Evolutionary conservation across 2,329 filamentous ascomycete species (phyloP).

Genomic region (Colletotrichum orbiculare): DNA sequence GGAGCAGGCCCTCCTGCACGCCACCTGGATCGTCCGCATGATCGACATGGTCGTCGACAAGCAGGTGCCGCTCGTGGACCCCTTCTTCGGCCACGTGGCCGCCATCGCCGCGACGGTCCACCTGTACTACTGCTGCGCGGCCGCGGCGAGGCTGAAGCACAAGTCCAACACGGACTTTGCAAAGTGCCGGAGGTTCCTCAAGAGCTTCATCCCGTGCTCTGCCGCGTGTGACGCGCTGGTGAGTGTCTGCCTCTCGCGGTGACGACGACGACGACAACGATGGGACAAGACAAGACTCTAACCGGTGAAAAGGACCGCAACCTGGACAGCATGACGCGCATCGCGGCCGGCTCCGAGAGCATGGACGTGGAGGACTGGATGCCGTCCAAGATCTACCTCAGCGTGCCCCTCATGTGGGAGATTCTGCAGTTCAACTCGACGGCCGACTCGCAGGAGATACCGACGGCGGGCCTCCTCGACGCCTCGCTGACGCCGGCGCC

Average conservation of each 20-base stretch:
- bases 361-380: conserved; percentile 63
- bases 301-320: conserved; percentile 55
- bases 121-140: conserved; percentile 64
- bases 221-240: conserved; percentile 58
- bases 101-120: conserved; percentile 65
- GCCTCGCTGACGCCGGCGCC: conserved; percentile 51
- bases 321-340: conserved; percentile 59
- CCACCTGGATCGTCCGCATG: conserved; percentile 65
- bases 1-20: conserved; percentile 61
- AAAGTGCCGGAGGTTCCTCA: conserved; percentile 61
- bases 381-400: conserved; percentile 63
- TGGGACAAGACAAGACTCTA: too few species aligned
- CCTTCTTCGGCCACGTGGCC: conserved; percentile 62
- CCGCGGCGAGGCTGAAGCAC: conserved; percentile 58
- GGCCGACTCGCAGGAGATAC: conserved; percentile 48
- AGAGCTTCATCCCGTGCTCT: conserved; percentile 59
- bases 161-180: conserved; percentile 64
- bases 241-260: conserved; percentile 37
- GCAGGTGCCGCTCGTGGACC: conserved; percentile 59
- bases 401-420: conserved; percentile 64
- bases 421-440: conserved; percentile 60
- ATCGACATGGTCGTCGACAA: conserved; percentile 66
- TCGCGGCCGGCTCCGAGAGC: conserved; percentile 59
- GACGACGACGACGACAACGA: not conserved
- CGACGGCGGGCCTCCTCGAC: conserved; percentile 54